These are phyloP conservation scores for Ziziphus jujuba DNA, from an alignment of 306 rosid genomes.

Conservation along the genomic window DNA sequence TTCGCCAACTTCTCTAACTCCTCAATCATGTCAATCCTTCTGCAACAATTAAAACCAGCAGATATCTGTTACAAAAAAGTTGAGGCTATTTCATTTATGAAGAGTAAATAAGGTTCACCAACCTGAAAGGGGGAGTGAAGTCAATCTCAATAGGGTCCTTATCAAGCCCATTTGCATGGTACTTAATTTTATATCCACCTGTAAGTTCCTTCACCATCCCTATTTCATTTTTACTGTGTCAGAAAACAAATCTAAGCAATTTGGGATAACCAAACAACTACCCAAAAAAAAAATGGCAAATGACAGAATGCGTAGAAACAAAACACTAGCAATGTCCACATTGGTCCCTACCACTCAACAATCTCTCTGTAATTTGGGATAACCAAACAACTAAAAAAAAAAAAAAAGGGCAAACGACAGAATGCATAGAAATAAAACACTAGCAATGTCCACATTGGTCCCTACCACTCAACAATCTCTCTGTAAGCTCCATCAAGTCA, in stretches of 20 bases:
- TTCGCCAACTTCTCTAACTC: slow-evolving; percentile 74
- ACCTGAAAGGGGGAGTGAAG: slow-evolving; percentile 63
- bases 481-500: slow-evolving; percentile 84
- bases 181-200: slow-evolving; percentile 76
- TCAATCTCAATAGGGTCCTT: slow-evolving; percentile 72
- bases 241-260: slow-evolving; percentile 15
- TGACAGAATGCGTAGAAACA: too few relatives aligned
- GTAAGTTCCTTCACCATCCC: slow-evolving; percentile 91
- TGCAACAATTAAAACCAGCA: slow-evolving; percentile 37
- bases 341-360: slow-evolving; percentile 83
- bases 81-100: not conserved
- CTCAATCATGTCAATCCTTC: slow-evolving; percentile 91
- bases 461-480: slow-evolving; percentile 87
- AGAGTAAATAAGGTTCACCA: not conserved
- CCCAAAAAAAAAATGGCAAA: slow-evolving; percentile 1
- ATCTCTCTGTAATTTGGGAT: slow-evolving; percentile 58
- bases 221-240: slow-evolving; percentile 31
- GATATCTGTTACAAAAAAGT: slow-evolving; percentile 1
- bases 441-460: too few relatives aligned
- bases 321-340: too few relatives aligned
- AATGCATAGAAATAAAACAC: too few relatives aligned
- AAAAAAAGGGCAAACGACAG: too few relatives aligned
- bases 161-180: slow-evolving; percentile 74
- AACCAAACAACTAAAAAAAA: slow-evolving; percentile 8
- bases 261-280: slow-evolving; percentile 13